Evolutionary conservation across 306 rosid species (phyloP), one percentile per base, ranked within the genome.

Genomic region (Malus sieversii): DNA sequence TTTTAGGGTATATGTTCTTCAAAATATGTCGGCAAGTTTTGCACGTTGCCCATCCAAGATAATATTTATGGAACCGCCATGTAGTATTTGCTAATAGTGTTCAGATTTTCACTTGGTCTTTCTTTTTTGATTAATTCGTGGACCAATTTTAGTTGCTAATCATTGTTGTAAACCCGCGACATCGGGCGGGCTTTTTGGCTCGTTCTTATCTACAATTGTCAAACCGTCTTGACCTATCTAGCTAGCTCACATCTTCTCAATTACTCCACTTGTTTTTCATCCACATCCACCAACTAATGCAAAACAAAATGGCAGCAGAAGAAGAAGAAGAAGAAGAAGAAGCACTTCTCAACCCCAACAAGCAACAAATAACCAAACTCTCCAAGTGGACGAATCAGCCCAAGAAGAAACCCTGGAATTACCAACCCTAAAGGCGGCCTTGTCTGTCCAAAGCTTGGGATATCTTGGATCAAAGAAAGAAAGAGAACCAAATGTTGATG

Each of bases 381-480:
- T 12, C 46, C 45, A 20, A 70, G 35, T 30, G 13, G 74, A 71
- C 66, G 20, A 61, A 61, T 29, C 20, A 59, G 32, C 15, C 27
- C 38, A n/a, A 38, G 80, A 78, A 52, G 58, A 40, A 6, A 38
- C 51, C 59, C 74, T 65, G 25, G 83, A 68, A 25, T 29, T 29
- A 27, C 66, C 20, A 61, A 27, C 52, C 14, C 52, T 46, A 46
- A 46, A 46, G 88, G 86, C 92, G 88, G 86, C 96, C 96, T 74
- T 91, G 88, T 83, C 76, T 91, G 8, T 89, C 97, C 44, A 95
- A 93, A 73, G 92, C 96, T 72, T 90, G 98, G 98, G 85, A 75
- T 30, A 83, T 68, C 77, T 60, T 82, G 55, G 88, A 89, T 10
- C 81, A 76, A 80, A 85, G 76, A 57, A 65, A 62, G 44, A 67